These are phyloP conservation scores for Malus hybrid DNA, from an alignment of 331 rosid genomes.

Conservation along the genomic window DNA sequence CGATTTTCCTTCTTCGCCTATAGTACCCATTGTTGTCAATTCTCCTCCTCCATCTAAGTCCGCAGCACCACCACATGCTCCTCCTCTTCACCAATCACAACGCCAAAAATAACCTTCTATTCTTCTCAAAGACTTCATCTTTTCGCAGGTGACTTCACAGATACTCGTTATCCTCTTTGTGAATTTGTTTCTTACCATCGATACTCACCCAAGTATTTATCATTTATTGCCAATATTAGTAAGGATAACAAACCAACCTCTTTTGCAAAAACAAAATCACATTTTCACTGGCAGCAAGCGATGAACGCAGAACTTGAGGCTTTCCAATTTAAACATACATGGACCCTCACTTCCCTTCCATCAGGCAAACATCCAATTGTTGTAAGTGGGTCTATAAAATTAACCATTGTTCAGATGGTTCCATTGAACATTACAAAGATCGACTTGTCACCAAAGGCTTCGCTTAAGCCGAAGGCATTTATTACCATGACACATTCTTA, in stretches of 20 bases:
- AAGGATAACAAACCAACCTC: not conserved
- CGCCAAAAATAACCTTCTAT: not conserved
- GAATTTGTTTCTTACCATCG: not conserved
- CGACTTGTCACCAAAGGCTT: no score
- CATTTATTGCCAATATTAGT: not conserved
- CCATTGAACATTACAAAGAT: no score
- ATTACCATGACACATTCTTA: no score
- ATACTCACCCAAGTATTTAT: not conserved
- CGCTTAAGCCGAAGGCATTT: no score
- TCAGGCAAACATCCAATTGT: not conserved
- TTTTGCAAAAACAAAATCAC: no score
- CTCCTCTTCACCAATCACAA: not conserved
- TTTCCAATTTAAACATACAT: not conserved
- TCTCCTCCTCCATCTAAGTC: not conserved
- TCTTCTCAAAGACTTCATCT: not conserved
- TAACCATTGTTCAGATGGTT: not conserved
- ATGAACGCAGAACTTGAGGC: not conserved
- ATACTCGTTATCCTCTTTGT: not conserved
- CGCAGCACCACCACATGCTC: not conserved
- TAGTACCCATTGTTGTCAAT: not conserved
- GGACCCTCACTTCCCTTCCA: not conserved
- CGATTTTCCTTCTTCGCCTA: no score
- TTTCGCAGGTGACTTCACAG: not conserved
- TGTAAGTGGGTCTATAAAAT: not conserved
- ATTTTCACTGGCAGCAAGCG: not conserved